These are phyloP conservation scores for Ustilago cynodontis DNA, from an alignment of 1,284 basidiomycete species.

Conservation along the genomic window DNA sequence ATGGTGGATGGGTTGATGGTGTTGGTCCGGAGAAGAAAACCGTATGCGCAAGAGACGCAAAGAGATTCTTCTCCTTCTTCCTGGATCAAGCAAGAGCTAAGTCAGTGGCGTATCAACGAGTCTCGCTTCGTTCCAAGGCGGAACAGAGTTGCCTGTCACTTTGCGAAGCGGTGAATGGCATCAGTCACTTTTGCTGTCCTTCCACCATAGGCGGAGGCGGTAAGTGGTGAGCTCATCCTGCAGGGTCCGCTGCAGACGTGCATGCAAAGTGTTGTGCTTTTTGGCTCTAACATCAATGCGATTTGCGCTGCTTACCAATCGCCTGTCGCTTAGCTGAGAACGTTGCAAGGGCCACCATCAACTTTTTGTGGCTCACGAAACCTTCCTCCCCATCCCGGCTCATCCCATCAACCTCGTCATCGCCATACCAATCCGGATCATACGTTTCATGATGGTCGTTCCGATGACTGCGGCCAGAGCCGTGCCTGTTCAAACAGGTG, in stretches of 20 bases:
- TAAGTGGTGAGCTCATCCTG: slow-evolving; percentile 41
- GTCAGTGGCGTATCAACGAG: neutral
- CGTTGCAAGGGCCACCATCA: slow-evolving; percentile 27
- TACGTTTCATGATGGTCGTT: slow-evolving; percentile 15
- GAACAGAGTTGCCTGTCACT: neutral
- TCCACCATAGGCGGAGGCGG: neutral
- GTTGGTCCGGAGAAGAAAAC: slow-evolving; percentile 3
- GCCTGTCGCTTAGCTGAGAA: slow-evolving; percentile 32
- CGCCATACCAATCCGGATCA: no score
- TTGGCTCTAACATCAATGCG: no score
- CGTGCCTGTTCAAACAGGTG: slow-evolving; percentile 13
- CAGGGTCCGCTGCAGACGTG: slow-evolving; percentile 37
- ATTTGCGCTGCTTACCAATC: slow-evolving; percentile 34
- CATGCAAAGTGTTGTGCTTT: no score
- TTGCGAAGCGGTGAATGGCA: neutral
- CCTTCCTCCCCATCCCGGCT: neutral
- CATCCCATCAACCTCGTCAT: neutral
- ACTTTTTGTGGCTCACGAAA: slow-evolving; percentile 8
- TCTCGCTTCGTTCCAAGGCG: neutral
- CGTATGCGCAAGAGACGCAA: neutral
- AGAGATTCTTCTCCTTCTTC: neutral
- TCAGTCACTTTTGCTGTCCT: slow-evolving; percentile 14
- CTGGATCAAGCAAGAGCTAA: neutral
- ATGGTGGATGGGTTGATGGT: neutral
- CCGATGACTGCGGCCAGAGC: slow-evolving; percentile 18